Evolutionary conservation across 202 grass and related monocot species (phyloP).

Genomic region (Panicum virgatum): DNA sequence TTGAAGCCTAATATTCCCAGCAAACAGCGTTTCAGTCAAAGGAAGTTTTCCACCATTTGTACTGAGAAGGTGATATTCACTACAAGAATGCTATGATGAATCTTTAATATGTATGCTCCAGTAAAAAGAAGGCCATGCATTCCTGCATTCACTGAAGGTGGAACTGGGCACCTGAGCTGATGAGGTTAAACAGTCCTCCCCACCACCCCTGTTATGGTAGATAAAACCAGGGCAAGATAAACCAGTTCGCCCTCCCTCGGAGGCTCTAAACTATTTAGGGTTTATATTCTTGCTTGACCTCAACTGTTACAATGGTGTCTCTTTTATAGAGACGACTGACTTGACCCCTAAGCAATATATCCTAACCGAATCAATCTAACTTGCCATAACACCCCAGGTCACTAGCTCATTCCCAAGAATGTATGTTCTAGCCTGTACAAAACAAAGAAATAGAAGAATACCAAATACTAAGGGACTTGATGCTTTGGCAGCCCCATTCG

Average conservation of each 20-base stretch:
- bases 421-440: slow-evolving; percentile 4
- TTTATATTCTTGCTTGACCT: too few species aligned
- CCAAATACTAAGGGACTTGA: slow-evolving; percentile 23
- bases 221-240: too few species aligned
- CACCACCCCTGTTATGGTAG: too few species aligned
- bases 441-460: slow-evolving; percentile 22
- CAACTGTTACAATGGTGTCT: too few species aligned
- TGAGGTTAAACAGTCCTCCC: background rate
- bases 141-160: background rate
- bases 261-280: too few species aligned
- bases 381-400: too few species aligned
- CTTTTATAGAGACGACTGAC: too few species aligned
- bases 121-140: background rate
- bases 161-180: background rate
- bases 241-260: too few species aligned
- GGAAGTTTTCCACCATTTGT: slow-evolving; percentile 26
- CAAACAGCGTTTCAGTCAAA: slow-evolving; percentile 22
- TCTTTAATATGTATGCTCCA: slow-evolving; percentile 4
- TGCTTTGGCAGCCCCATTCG: slow-evolving; percentile 41
- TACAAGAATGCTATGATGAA: slow-evolving; percentile 14
- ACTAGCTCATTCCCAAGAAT: background rate
- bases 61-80: slow-evolving; percentile 6
- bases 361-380: too few species aligned
- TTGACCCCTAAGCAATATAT: too few species aligned
- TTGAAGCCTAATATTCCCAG: slow-evolving; percentile 41